Conservation (phyloP, 2,329 filamentous ascomycete species). For the Byssoonygena ceratinophila region DNA sequence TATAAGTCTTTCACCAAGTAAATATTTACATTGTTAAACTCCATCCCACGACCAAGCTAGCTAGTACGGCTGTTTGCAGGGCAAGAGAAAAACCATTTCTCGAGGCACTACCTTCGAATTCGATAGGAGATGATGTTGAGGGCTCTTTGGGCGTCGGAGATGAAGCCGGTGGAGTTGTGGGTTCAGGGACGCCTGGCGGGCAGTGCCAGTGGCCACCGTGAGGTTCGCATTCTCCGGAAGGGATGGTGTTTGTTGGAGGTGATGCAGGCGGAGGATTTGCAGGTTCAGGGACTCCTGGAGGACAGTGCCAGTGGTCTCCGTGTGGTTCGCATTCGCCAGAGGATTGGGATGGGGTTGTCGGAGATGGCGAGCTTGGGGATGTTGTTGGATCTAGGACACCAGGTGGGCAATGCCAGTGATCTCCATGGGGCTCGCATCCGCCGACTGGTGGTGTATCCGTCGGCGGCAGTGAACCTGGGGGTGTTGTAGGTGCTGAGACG, state of each 20-base stretch:
- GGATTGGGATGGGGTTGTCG: not conserved
- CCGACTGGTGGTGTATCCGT: not conserved
- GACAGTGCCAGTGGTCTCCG: slow-evolving; percentile 9
- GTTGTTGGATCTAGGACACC: slow-evolving; percentile 6
- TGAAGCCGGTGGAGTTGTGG: not conserved
- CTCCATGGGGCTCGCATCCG: slow-evolving; percentile 1
- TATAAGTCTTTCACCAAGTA: not conserved
- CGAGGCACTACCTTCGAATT: not conserved
- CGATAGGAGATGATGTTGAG: not conserved
- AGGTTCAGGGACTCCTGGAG: slow-evolving; percentile 1
- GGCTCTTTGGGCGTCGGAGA: not conserved
- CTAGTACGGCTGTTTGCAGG: not conserved
- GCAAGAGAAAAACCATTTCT: not conserved
- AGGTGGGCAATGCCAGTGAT: slow-evolving; percentile 9
- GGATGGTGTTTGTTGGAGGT: too few relatives aligned
- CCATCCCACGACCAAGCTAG: not conserved
- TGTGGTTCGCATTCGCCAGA: not conserved
- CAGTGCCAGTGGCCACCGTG: slow-evolving; percentile 10
- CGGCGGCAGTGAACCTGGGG: not conserved
- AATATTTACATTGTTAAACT: not conserved
- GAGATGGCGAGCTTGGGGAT: not conserved
- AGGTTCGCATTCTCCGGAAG: not conserved
- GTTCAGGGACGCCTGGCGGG: slow-evolving; percentile 1
- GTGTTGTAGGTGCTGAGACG: not conserved
- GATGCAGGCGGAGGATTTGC: not conserved